These are phyloP conservation scores for Saccharomycopsis phalli DNA, from an alignment of 1,139 yeast genomes.

Conservation along the genomic window DNA sequence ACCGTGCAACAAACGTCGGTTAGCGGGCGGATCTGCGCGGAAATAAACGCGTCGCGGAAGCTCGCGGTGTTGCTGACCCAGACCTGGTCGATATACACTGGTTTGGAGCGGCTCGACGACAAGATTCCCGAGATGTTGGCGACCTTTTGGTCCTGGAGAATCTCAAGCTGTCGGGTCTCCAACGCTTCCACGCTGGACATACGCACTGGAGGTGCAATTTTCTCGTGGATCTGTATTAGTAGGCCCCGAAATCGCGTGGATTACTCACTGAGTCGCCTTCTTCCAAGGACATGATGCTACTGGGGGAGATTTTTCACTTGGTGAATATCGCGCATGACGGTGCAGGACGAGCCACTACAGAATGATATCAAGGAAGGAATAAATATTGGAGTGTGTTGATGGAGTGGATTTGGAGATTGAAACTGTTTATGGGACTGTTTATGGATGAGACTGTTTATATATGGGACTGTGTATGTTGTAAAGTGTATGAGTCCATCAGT, in stretches of 20 bases:
- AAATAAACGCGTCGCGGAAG: conserved; percentile 40
- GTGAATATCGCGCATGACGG: too few species aligned
- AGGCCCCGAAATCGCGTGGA: neutral
- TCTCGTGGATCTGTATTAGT: neutral
- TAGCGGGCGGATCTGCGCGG: conserved; percentile 47
- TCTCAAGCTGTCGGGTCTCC: neutral
- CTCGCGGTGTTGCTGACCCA: conserved; percentile 11
- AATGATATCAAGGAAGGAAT: too few species aligned
- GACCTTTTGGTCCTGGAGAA: conserved; percentile 7
- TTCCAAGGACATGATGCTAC: conserved; percentile 6
- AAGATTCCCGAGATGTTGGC: conserved; percentile 5
- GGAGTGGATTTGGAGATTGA: too few species aligned
- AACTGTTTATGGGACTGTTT: too few species aligned
- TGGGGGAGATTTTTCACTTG: too few species aligned
- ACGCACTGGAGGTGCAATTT: neutral
- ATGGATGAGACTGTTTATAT: too few species aligned
- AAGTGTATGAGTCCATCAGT: too few species aligned
- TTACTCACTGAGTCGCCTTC: conserved; percentile 10
- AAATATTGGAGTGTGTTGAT: too few species aligned
- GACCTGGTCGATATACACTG: conserved; percentile 13
- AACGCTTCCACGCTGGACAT: neutral
- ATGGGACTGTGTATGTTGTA: too few species aligned
- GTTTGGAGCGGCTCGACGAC: conserved; percentile 3
- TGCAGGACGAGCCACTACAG: too few species aligned
- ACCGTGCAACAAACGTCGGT: conserved; percentile 27